A percentile compares a stretch with the other conserved stretches of the same genome.
phyloP scores from a whole-genome alignment of 257 asterid genomes.

The Prunella vulgaris region DNA sequence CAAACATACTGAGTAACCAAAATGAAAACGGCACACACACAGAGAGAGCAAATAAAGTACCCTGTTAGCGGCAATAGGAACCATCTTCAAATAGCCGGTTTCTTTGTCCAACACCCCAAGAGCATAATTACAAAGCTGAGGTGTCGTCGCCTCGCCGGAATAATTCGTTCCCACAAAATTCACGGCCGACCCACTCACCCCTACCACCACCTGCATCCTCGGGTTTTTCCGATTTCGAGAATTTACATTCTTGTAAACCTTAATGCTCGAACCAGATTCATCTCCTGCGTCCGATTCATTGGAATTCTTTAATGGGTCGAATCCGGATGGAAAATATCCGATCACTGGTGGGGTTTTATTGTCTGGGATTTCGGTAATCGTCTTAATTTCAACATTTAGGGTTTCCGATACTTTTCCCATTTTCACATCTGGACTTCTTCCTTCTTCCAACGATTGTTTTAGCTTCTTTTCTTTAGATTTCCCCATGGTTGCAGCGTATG shows the following conservation, averaged over 20 bases:
- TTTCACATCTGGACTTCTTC: background rate
- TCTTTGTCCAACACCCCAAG: conserved; percentile 71
- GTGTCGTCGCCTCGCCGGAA: conserved; percentile 66
- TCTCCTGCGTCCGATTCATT: background rate
- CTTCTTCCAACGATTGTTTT: background rate
- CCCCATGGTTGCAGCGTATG: conserved; percentile 27
- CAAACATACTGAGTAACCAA: background rate
- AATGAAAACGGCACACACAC: background rate
- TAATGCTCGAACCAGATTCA: conserved; percentile 24
- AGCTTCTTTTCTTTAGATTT: background rate
- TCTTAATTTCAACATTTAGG: conserved; percentile 32
- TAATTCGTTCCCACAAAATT: conserved; percentile 70
- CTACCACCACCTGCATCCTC: conserved; percentile 59
- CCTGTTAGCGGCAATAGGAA: conserved; percentile 64
- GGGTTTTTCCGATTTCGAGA: conserved; percentile 38
- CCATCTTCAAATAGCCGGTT: conserved; percentile 50
- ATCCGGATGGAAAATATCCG: conserved; percentile 68
- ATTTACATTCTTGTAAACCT: conserved; percentile 38
- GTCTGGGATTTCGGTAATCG: conserved; percentile 34
- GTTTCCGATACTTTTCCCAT: conserved; percentile 13
- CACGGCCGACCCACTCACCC: conserved; percentile 42
- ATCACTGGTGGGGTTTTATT: conserved; percentile 43
- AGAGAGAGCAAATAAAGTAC: conserved; percentile 18
- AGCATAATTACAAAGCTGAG: conserved; percentile 61
- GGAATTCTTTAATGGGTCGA: conserved; percentile 41